These are phyloP conservation scores for Trichothecium roseum DNA, from an alignment of 2,329 filamentous ascomycete species.

Conservation along the genomic window DNA sequence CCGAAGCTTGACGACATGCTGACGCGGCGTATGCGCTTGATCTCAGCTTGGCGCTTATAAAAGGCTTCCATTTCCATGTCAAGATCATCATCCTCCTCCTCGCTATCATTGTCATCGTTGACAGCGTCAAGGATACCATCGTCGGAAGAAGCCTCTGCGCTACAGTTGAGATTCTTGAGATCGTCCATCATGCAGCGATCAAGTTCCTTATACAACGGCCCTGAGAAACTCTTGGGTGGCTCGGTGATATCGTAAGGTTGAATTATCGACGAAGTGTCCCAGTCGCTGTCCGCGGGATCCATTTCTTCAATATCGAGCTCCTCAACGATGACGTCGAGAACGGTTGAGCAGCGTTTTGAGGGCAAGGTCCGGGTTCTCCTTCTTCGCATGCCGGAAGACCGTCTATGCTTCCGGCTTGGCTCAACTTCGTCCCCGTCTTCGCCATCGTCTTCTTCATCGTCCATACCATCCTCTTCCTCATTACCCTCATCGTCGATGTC, in stretches of 20 bases:
- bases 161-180: constrained; percentile 34
- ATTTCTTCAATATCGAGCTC: constrained; percentile 35
- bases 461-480: constrained; percentile 12
- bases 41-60: constrained; percentile 27
- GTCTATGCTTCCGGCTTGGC: constrained; percentile 4
- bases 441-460: constrained; percentile 3
- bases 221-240: constrained; percentile 29
- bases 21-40: constrained; percentile 33
- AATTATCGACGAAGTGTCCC: constrained; percentile 30
- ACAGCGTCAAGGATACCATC: constrained; percentile 8
- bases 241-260: constrained; percentile 35
- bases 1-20: constrained; percentile 43
- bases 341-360: neutral
- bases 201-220: constrained; percentile 23
- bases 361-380: neutral
- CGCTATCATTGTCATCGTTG: constrained; percentile 20
- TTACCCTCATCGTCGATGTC: constrained; percentile 7
- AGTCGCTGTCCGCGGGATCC: constrained; percentile 33
- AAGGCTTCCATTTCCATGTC: constrained; percentile 30
- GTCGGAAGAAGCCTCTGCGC: constrained; percentile 19
- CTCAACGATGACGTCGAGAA: constrained; percentile 3
- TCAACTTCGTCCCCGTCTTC: neutral
- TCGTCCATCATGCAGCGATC: constrained; percentile 33
- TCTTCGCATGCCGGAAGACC: neutral
- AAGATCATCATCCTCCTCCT: constrained; percentile 19